Evolutionary conservation across 2,329 filamentous ascomycete genomes (phyloP).

Genomic region (Elsinoe necatrix): DNA sequence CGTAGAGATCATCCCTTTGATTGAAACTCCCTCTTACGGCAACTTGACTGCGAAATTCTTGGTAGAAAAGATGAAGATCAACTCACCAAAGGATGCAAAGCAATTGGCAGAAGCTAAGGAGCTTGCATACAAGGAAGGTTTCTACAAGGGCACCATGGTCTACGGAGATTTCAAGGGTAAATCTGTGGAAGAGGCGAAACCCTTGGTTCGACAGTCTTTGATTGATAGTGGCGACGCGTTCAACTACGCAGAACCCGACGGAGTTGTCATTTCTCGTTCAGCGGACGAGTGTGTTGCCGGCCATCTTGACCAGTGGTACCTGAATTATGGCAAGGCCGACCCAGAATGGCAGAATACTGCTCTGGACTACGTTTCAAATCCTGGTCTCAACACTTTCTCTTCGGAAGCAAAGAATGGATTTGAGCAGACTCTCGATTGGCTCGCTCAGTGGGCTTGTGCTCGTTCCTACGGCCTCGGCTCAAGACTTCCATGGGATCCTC

Average conservation of each 20-base stretch:
- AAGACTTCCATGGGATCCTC: slow-evolving; percentile 85
- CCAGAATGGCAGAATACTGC: slow-evolving; percentile 69
- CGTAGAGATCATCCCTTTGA: slow-evolving; percentile 79
- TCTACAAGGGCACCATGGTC: slow-evolving; percentile 88
- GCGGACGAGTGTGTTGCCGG: slow-evolving; percentile 90
- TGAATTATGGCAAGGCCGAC: slow-evolving; percentile 81
- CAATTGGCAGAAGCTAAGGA: slow-evolving; percentile 92
- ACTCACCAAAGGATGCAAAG: slow-evolving; percentile 88
- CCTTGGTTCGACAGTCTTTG: slow-evolving; percentile 70
- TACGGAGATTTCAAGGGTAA: slow-evolving; percentile 82
- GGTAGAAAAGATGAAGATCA: slow-evolving; percentile 90
- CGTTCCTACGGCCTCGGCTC: slow-evolving; percentile 87
- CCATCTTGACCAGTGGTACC: slow-evolving; percentile 93
- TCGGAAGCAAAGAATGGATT: slow-evolving; percentile 52
- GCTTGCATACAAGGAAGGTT: slow-evolving; percentile 91
- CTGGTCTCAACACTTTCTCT: slow-evolving; percentile 71
- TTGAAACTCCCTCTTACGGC: slow-evolving; percentile 79
- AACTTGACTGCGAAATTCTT: slow-evolving; percentile 75
- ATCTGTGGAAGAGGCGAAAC: slow-evolving; percentile 77
- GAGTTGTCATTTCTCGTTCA: slow-evolving; percentile 77
- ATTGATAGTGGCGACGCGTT: slow-evolving; percentile 74
- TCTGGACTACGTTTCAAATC: slow-evolving; percentile 60
- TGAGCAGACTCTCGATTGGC: slow-evolving; percentile 78
- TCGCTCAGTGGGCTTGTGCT: slow-evolving; percentile 92
- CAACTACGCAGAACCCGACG: slow-evolving; percentile 87